Evolutionary conservation across 345 rosid species (phyloP).

Genomic region (Triadica sebifera): DNA sequence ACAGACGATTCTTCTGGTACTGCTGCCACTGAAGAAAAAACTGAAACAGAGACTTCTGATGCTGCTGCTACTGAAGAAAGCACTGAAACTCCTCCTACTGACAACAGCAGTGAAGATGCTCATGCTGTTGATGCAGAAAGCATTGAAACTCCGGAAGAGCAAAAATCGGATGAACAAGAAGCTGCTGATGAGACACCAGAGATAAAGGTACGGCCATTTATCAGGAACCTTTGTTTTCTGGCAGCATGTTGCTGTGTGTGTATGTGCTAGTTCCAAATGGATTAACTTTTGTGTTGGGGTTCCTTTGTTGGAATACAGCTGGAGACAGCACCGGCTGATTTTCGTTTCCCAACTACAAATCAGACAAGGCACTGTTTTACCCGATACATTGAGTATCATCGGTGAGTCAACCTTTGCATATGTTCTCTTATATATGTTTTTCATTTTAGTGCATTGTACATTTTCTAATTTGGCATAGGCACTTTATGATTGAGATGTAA

Average conservation of each 20-base stretch:
- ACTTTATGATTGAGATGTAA: not conserved
- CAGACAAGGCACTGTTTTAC: conserved; percentile 99
- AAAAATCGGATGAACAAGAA: conserved; percentile 40
- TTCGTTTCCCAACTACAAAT: conserved; percentile 97
- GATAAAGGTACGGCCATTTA: conserved; percentile 54
- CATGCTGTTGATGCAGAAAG: conserved; percentile 17
- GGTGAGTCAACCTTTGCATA: conserved; percentile 38
- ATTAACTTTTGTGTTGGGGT: conserved; percentile 19
- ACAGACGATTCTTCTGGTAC: conserved; percentile 45
- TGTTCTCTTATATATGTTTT: not conserved
- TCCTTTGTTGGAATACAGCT: conserved; percentile 47
- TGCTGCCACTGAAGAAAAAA: conserved; percentile 32
- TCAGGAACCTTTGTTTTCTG: not conserved
- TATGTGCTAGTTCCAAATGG: not conserved
- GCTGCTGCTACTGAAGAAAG: conserved; percentile 41
- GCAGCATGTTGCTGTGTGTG: not conserved
- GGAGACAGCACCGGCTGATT: conserved; percentile 98
- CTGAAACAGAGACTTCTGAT: conserved; percentile 35
- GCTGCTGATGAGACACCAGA: conserved; percentile 49
- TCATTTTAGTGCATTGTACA: not conserved
- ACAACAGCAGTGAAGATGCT: conserved; percentile 7
- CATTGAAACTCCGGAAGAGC: conserved; percentile 39
- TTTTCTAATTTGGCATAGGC: not conserved
- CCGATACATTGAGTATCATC: conserved; percentile 85
- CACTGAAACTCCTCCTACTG: conserved; percentile 9